phyloP scores from a whole-genome alignment of 1,284 basidiomycete species.

The Malassezia arunalokei region DNA sequence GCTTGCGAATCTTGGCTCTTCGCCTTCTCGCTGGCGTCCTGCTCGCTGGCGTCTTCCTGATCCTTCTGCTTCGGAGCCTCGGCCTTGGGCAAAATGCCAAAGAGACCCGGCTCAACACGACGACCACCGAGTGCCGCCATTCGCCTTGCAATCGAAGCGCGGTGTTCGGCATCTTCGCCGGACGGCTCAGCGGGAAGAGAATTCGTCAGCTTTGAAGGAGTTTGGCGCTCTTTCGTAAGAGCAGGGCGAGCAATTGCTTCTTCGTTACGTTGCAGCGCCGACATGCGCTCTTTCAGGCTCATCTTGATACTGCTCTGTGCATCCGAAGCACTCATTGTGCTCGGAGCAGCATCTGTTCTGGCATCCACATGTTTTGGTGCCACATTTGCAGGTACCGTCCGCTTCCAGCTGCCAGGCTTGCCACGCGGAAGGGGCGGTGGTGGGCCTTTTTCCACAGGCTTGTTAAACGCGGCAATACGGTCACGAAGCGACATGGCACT shows the following conservation, averaged over 20 bases:
- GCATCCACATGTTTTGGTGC: conserved; percentile 31
- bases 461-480: conserved; percentile 44
- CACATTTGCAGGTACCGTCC: conserved; percentile 22
- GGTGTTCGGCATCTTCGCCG: conserved; percentile 28
- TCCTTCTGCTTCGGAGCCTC: not conserved
- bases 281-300: conserved; percentile 44
- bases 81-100: conserved; percentile 46
- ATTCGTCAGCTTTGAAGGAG: conserved; percentile 8
- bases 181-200: not conserved
- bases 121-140: conserved; percentile 43
- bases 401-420: conserved; percentile 41
- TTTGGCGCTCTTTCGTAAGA: not conserved
- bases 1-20: not conserved
- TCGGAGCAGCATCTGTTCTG: conserved; percentile 9
- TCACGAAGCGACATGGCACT: conserved; percentile 39
- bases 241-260: not conserved
- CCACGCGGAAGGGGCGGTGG: conserved; percentile 34
- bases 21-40: not conserved
- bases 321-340: conserved; percentile 19
- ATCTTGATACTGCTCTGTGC: conserved; percentile 43
- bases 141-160: conserved; percentile 31
- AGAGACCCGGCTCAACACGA: conserved; percentile 50
- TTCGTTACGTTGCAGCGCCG: conserved; percentile 35
- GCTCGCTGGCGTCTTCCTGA: conserved; percentile 36
- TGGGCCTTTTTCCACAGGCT: conserved; percentile 20